A percentile compares a stretch with the other conserved stretches of the same genome.
Evolutionary conservation across 2,329 filamentous ascomycete genomes (phyloP).

Genomic region (Penicillium janthinellum): DNA sequence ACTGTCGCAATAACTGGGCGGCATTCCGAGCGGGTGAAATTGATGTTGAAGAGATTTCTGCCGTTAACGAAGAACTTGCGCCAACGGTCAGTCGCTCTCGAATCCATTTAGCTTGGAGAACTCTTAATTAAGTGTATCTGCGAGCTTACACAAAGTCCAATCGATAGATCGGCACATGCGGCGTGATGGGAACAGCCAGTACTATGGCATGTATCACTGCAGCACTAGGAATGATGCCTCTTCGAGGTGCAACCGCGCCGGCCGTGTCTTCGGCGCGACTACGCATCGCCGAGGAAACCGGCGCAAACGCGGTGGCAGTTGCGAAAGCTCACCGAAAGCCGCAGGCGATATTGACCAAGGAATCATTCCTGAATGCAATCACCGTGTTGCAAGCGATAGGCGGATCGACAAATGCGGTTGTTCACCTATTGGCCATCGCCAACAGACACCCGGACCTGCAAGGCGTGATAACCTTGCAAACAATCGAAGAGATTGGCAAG

Average conservation of each 20-base stretch:
- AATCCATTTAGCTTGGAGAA: neutral
- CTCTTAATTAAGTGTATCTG: neutral
- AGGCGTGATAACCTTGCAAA: slow-evolving; percentile 49
- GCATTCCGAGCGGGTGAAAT: slow-evolving; percentile 65
- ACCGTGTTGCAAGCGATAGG: slow-evolving; percentile 57
- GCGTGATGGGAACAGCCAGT: slow-evolving; percentile 61
- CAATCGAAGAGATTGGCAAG: slow-evolving; percentile 52
- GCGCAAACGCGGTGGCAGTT: slow-evolving; percentile 51
- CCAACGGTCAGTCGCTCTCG: slow-evolving; percentile 58
- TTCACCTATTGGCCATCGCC: slow-evolving; percentile 57
- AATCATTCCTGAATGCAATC: slow-evolving; percentile 57
- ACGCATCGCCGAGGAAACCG: slow-evolving; percentile 58
- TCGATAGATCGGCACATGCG: slow-evolving; percentile 52
- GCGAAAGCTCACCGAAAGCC: slow-evolving; percentile 44
- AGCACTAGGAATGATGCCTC: slow-evolving; percentile 56
- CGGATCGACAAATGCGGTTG: slow-evolving; percentile 59
- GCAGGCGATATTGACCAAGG: slow-evolving; percentile 48
- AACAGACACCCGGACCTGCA: slow-evolving; percentile 54
- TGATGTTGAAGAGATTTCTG: slow-evolving; percentile 71
- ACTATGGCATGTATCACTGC: slow-evolving; percentile 59
- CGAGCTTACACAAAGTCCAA: neutral
- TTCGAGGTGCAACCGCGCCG: slow-evolving; percentile 55
- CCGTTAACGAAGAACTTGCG: slow-evolving; percentile 71
- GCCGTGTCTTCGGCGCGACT: slow-evolving; percentile 56
- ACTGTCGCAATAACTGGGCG: slow-evolving; percentile 75